Conservation (phyloP, 441 rosid species). For the Brassica hybrid region DNA sequence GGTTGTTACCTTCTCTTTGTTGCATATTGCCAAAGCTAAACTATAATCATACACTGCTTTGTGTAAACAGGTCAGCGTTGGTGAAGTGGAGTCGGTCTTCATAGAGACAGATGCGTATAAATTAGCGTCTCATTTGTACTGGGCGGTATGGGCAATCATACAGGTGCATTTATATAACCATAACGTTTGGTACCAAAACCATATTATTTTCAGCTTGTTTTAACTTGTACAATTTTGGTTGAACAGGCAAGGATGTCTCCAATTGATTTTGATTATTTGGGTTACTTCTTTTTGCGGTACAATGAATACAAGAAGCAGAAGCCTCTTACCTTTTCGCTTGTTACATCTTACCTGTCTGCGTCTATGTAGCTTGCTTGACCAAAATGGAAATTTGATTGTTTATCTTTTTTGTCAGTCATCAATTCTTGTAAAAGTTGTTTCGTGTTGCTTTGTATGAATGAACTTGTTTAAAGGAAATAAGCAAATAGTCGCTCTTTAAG, state of each 20-base stretch:
- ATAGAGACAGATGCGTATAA: slow-evolving; percentile 76
- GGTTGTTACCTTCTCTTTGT: neutral
- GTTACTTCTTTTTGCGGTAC: slow-evolving; percentile 88
- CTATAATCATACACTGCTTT: neutral
- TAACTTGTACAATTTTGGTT: slow-evolving; percentile 14
- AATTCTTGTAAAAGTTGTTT: slow-evolving; percentile 29
- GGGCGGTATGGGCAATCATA: slow-evolving; percentile 97
- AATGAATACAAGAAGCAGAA: slow-evolving; percentile 84
- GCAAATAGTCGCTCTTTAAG: neutral
- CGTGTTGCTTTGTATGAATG: slow-evolving; percentile 25
- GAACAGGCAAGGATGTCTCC: slow-evolving; percentile 97
- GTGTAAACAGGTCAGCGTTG: slow-evolving; percentile 57
- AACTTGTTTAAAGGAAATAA: neutral
- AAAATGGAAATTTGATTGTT: slow-evolving; percentile 4
- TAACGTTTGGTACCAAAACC: neutral
- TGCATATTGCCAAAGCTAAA: slow-evolving; percentile 6
- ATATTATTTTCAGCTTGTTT: too few species aligned
- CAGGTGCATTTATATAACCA: slow-evolving; percentile 57
- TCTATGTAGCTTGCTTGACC: slow-evolving; percentile 19
- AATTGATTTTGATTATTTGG: slow-evolving; percentile 79
- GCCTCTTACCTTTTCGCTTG: slow-evolving; percentile 56
- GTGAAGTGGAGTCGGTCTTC: slow-evolving; percentile 68
- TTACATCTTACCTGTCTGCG: slow-evolving; percentile 57
- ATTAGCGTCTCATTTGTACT: slow-evolving; percentile 82
- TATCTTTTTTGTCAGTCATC: slow-evolving; percentile 28